phyloP scores from a whole-genome alignment of 768 basidiomycete species.

The Auriscalpium orientale region DNA sequence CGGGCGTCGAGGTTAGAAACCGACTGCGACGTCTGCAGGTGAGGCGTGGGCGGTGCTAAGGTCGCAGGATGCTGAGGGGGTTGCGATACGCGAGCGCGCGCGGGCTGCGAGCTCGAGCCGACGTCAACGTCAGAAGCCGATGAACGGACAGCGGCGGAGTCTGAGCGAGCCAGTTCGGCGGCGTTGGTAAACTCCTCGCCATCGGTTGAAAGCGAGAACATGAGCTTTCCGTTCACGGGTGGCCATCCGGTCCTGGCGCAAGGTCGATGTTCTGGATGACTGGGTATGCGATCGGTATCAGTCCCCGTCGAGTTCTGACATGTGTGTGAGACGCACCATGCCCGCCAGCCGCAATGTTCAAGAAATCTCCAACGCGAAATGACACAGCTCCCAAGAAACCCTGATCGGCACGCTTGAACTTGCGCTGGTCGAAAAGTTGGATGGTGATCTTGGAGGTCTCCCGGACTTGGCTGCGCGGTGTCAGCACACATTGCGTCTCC shows the following conservation, averaged over 20 bases:
- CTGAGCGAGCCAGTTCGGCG: slow-evolving; percentile 13
- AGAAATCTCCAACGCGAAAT: slow-evolving; percentile 31
- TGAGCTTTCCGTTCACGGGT: slow-evolving; percentile 80
- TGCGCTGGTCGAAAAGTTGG: slow-evolving; percentile 86
- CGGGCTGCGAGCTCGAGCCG: not conserved
- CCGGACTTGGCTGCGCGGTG: slow-evolving; percentile 48
- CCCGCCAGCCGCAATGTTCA: slow-evolving; percentile 31
- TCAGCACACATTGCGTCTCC: not conserved
- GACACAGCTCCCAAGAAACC: slow-evolving; percentile 48
- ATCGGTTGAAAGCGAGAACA: slow-evolving; percentile 44
- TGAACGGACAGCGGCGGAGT: slow-evolving; percentile 8
- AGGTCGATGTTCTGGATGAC: slow-evolving; percentile 73
- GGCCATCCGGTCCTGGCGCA: slow-evolving; percentile 62
- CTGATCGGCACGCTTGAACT: slow-evolving; percentile 84
- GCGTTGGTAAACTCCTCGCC: slow-evolving; percentile 10
- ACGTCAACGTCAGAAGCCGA: slow-evolving; percentile 8
- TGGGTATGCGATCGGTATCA: slow-evolving; percentile 23
- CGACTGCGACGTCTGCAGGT: not conserved
- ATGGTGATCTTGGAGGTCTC: slow-evolving; percentile 71
- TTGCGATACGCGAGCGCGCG: not conserved
- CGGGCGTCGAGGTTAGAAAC: not conserved
- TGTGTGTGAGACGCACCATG: slow-evolving; percentile 4
- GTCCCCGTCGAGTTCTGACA: not conserved
- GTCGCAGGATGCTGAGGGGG: not conserved
- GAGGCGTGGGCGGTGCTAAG: not conserved